Conservation (phyloP, 225 moss, liverwort and hornwort genomes). For the Bryum argenteum region DNA sequence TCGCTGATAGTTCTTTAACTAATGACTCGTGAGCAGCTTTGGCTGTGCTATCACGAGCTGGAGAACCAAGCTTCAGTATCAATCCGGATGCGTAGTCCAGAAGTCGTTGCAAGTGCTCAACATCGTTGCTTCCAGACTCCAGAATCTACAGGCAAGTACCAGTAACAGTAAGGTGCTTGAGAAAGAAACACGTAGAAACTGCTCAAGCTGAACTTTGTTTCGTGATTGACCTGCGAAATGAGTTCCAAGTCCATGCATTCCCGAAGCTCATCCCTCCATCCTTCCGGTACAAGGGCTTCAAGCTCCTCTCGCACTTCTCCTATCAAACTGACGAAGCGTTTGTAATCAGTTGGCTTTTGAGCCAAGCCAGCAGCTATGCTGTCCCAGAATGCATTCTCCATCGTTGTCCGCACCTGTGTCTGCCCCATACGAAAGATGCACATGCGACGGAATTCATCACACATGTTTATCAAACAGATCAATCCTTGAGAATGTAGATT, state of each 20-base stretch:
- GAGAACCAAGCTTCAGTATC: conserved; percentile 94
- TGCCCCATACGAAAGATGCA: conserved; percentile 32
- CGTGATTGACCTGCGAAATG: conserved; percentile 61
- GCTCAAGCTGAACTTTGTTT: not conserved
- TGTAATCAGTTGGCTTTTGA: conserved; percentile 77
- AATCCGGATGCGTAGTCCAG: conserved; percentile 86
- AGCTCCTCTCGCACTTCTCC: conserved; percentile 91
- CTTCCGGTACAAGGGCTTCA: conserved; percentile 79
- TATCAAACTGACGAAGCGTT: conserved; percentile 78
- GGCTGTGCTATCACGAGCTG: conserved; percentile 79
- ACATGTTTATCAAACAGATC: not conserved
- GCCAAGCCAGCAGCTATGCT: conserved; percentile 73
- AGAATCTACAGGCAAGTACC: conserved; percentile 59
- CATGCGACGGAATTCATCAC: not conserved
- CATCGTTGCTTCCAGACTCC: conserved; percentile 92
- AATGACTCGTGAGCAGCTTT: conserved; percentile 92
- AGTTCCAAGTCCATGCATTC: conserved; percentile 96
- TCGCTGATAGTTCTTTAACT: conserved; percentile 62
- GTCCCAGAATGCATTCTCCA: conserved; percentile 98
- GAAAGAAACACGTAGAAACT: not conserved
- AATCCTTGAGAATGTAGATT: not conserved
- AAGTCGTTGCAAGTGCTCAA: conserved; percentile 81
- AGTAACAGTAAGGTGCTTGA: conserved; percentile 8
- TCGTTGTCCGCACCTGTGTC: conserved; percentile 78
- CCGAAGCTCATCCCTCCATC: conserved; percentile 83